Evolutionary conservation across 2,329 filamentous ascomycete genomes (phyloP).

Genomic region (Thermothelomyces thermophilus): DNA sequence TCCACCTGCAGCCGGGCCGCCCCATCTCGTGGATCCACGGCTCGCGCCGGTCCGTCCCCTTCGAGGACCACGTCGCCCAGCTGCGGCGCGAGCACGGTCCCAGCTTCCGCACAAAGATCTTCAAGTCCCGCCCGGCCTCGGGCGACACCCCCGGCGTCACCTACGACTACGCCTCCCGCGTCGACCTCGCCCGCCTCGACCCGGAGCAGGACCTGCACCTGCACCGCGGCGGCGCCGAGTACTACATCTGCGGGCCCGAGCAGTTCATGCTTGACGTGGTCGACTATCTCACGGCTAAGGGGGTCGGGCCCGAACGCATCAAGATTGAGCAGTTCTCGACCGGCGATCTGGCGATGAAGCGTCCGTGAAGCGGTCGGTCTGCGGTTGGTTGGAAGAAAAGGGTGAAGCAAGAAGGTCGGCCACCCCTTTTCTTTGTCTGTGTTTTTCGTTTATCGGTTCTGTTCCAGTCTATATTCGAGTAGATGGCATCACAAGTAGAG

Average conservation of each 20-base stretch:
- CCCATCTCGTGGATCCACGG: constrained; percentile 56
- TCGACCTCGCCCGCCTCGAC: constrained; percentile 42
- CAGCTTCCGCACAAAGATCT: constrained; percentile 39
- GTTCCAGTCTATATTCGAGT: too few relatives aligned
- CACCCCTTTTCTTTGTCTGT: too few relatives aligned
- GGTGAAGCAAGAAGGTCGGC: too few relatives aligned
- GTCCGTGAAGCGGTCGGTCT: constrained; percentile 4
- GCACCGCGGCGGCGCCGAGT: constrained; percentile 40
- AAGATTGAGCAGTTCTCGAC: constrained; percentile 44
- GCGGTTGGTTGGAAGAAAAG: too few relatives aligned
- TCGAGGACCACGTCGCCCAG: constrained; percentile 44
- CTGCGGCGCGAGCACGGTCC: constrained; percentile 33
- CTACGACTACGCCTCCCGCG: constrained; percentile 38
- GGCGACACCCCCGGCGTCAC: constrained; percentile 39
- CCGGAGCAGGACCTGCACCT: constrained; percentile 40
- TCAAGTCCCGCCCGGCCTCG: constrained; percentile 44
- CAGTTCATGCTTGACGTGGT: constrained; percentile 48
- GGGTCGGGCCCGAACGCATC: constrained; percentile 35
- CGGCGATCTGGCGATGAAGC: constrained; percentile 33
- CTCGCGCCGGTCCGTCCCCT: constrained; percentile 45
- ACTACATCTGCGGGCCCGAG: constrained; percentile 50
- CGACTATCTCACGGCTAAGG: constrained; percentile 35
- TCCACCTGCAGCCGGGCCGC: constrained; percentile 38
- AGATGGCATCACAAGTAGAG: too few relatives aligned
- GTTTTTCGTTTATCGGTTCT: too few relatives aligned